These are phyloP conservation scores for Nematodospora anomalae DNA, from an alignment of 1,139 yeast genomes.

Conservation along the genomic window DNA sequence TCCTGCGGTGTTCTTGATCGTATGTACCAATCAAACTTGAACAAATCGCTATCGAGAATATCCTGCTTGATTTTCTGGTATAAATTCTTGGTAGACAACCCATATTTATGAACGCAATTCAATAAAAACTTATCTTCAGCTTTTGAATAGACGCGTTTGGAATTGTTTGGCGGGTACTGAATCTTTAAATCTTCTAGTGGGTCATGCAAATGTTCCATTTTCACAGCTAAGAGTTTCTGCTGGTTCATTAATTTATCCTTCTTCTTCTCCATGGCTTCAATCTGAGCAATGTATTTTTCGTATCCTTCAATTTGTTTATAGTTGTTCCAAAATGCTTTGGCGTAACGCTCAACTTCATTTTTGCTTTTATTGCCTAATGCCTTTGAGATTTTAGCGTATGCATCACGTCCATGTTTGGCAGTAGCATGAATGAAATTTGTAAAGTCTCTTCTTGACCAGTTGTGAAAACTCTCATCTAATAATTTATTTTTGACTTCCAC, in stretches of 20 bases:
- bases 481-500: slow-evolving; percentile 58
- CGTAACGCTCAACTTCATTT: slow-evolving; percentile 70
- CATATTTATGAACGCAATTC: slow-evolving; percentile 71
- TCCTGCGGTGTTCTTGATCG: slow-evolving; percentile 84
- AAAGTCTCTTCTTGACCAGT: slow-evolving; percentile 89
- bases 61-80: slow-evolving; percentile 79
- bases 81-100: slow-evolving; percentile 68
- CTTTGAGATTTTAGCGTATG: slow-evolving; percentile 58
- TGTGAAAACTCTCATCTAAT: slow-evolving; percentile 65
- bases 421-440: slow-evolving; percentile 79
- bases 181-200: slow-evolving; percentile 78
- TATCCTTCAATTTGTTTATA: slow-evolving; percentile 76
- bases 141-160: slow-evolving; percentile 80
- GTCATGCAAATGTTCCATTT: slow-evolving; percentile 60
- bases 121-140: slow-evolving; percentile 84
- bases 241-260: slow-evolving; percentile 63
- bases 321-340: slow-evolving; percentile 72
- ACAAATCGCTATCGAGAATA: slow-evolving; percentile 67
- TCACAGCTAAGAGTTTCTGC: slow-evolving; percentile 60
- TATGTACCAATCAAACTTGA: slow-evolving; percentile 88
- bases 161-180: slow-evolving; percentile 89
- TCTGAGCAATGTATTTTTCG: slow-evolving; percentile 81
- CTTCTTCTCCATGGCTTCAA: slow-evolving; percentile 86
- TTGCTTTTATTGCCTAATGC: slow-evolving; percentile 67
- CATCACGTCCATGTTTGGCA: slow-evolving; percentile 76